Conservation (phyloP, 805 yeast species). For the Priceomyces haplophilus region DNA sequence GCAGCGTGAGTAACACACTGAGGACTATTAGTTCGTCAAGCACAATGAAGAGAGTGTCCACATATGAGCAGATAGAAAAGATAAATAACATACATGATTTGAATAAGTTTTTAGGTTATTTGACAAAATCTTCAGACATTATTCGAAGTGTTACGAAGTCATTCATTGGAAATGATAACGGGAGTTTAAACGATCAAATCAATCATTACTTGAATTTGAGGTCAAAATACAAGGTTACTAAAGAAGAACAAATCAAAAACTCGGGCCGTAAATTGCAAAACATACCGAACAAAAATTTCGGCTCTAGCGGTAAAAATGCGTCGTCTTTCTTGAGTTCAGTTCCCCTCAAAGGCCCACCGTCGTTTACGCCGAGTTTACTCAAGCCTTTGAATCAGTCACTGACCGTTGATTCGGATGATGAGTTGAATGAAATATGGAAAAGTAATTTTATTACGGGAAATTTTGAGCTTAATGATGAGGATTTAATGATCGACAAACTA, state of each 20-base stretch:
- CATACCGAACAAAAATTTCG: not conserved
- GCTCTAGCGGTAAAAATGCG: not conserved
- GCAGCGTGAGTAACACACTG: constrained; percentile 12
- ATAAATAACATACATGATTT: constrained; percentile 40
- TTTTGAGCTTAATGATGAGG: constrained; percentile 6
- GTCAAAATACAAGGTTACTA: constrained; percentile 13
- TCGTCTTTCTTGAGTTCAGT: constrained; percentile 2
- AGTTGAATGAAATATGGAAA: constrained; percentile 6
- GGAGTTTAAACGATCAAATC: constrained; percentile 22
- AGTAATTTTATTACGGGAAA: constrained; percentile 1
- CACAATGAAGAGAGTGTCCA: constrained; percentile 5
- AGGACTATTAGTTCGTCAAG: constrained; percentile 1
- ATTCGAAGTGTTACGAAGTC: constrained; percentile 39
- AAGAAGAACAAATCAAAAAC: constrained; percentile 9
- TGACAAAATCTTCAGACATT: constrained; percentile 35
- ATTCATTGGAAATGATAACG: constrained; percentile 12
- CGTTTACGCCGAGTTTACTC: constrained; percentile 13
- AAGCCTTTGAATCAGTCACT: constrained; percentile 10
- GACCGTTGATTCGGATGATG: constrained; percentile 10
- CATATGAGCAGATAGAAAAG: constrained; percentile 35
- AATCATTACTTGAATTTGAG: constrained; percentile 19
- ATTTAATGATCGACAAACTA: constrained; percentile 6
- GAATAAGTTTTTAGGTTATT: constrained; percentile 36
- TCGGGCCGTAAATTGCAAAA: constrained; percentile 5
- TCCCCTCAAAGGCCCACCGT: constrained; percentile 1